These are phyloP conservation scores for Globisporangium splendens DNA, from an alignment of 352 stramenopile species.

Conservation along the genomic window DNA sequence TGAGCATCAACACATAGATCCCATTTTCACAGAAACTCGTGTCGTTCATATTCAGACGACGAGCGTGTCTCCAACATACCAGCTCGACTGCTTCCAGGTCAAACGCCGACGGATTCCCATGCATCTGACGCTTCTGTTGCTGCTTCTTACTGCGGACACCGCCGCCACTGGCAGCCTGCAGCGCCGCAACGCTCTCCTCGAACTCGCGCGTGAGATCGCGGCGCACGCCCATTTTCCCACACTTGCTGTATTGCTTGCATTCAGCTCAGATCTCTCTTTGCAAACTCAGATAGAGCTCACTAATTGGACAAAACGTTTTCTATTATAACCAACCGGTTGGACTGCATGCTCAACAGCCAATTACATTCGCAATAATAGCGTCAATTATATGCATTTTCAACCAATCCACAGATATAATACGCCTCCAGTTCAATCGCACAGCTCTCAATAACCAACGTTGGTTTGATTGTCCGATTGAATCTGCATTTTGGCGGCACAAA, in stretches of 20 bases:
- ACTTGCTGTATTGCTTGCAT: neutral
- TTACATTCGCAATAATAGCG: no score
- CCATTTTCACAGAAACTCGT: neutral
- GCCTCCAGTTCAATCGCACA: neutral
- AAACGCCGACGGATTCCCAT: conserved; percentile 4
- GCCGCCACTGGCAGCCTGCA: neutral
- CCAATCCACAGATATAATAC: no score
- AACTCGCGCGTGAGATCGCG: conserved; percentile 28
- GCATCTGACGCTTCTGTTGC: neutral
- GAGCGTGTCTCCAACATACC: conserved; percentile 2
- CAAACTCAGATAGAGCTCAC: no score
- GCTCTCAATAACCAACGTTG: neutral
- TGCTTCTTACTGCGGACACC: neutral
- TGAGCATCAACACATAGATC: neutral
- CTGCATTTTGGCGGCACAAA: neutral
- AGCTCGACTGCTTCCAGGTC: conserved; percentile 8
- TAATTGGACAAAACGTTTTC: no score
- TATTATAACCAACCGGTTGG: no score
- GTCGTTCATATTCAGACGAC: neutral
- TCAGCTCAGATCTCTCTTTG: no score
- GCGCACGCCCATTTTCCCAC: conserved; percentile 3
- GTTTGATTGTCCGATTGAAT: neutral
- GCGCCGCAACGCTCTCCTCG: conserved; percentile 12
- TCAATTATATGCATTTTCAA: no score
- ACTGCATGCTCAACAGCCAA: no score